A percentile compares a stretch with the other conserved stretches of the same genome.
These are phyloP conservation scores for Aristolochia fimbriata DNA, from an alignment of 164 flowering plant genomes.

Conservation along the genomic window DNA sequence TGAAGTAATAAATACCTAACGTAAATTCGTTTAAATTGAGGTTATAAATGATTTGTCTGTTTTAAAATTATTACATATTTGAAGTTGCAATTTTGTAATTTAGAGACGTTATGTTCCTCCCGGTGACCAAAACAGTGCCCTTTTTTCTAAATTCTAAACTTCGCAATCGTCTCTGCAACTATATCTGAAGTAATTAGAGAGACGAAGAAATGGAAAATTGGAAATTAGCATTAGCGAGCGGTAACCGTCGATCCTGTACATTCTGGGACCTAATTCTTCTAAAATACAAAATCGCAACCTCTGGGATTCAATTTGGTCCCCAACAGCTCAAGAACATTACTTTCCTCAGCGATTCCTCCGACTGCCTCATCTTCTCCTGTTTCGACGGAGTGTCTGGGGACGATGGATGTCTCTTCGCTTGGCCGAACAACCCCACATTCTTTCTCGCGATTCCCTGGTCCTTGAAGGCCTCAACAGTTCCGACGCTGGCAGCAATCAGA, in stretches of 20 bases:
- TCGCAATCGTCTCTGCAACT: too few species aligned
- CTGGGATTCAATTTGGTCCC: constrained; percentile 31
- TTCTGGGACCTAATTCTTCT: too few species aligned
- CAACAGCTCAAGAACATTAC: constrained; percentile 48
- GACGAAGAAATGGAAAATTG: background rate
- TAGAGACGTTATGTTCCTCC: too few species aligned
- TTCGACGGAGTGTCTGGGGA: background rate
- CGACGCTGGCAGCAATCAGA: constrained; percentile 15
- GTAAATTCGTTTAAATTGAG: too few species aligned
- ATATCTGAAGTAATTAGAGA: too few species aligned
- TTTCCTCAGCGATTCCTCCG: constrained; percentile 31
- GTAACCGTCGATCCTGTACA: background rate
- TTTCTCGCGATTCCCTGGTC: constrained; percentile 13
- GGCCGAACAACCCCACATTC: constrained; percentile 2
- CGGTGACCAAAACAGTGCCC: too few species aligned
- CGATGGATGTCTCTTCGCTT: constrained; percentile 7
- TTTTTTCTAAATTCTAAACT: too few species aligned
- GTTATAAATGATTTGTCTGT: too few species aligned
- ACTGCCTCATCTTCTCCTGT: constrained; percentile 7
- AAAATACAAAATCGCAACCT: too few species aligned
- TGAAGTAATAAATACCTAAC: too few species aligned
- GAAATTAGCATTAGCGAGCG: background rate
- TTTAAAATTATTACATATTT: too few species aligned
- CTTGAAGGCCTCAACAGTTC: constrained; percentile 15
- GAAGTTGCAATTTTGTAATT: too few species aligned